Percentiles rank a stretch among this genome's conserved stretches.
Conservation (phyloP, 2,329 filamentous ascomycete genomes). For the Colletotrichum sansevieriae region DNA sequence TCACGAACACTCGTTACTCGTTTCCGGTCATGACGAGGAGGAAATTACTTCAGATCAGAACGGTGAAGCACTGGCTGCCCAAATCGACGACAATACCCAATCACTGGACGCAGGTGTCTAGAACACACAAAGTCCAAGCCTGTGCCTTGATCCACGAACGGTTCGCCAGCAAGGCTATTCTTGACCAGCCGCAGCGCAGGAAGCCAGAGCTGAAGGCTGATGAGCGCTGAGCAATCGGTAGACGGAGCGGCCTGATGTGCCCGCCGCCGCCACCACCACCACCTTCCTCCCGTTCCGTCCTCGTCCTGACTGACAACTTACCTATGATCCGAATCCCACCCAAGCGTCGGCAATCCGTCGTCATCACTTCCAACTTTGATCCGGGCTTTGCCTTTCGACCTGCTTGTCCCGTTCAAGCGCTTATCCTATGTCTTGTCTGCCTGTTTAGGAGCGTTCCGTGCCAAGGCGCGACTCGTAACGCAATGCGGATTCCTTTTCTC, state of each 20-base stretch:
- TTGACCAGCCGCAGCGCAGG: conserved; percentile 20
- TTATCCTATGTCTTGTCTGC: conserved; percentile 15
- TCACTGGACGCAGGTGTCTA: not conserved
- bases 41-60: not conserved
- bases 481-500: not conserved
- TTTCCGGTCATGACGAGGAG: not conserved
- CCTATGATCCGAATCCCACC: conserved; percentile 16
- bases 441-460: not conserved
- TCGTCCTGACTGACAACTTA: conserved; percentile 1
- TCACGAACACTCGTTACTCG: not conserved
- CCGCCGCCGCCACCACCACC: not conserved
- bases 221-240: conserved; percentile 10
- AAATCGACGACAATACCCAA: not conserved
- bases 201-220: conserved; percentile 13
- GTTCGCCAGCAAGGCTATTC: not conserved
- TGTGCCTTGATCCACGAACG: conserved; percentile 5
- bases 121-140: conserved; percentile 3
- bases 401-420: conserved; percentile 24
- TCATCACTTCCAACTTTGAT: conserved; percentile 25
- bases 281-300: conserved; percentile 3
- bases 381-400: conserved; percentile 5
- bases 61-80: not conserved
- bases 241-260: conserved; percentile 21
- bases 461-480: not conserved
- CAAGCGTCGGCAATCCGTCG: conserved; percentile 12